phyloP scores from a whole-genome alignment of 148 eudicot species.

The Fallopia convolvulus region DNA sequence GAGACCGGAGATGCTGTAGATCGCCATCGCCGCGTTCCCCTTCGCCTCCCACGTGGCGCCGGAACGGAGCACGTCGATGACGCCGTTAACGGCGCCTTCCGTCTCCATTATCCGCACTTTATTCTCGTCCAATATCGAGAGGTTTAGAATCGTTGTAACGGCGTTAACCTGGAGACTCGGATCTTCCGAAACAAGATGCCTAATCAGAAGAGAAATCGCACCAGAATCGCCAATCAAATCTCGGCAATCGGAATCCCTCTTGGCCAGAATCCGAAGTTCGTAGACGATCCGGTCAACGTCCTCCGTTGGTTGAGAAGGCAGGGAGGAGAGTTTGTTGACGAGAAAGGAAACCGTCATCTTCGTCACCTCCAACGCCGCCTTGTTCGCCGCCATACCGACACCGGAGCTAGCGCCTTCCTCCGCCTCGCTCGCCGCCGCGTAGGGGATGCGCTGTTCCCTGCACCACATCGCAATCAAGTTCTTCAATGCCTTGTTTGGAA shows the following conservation, averaged over 20 bases:
- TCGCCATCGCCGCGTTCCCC: constrained; percentile 84
- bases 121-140: constrained; percentile 71
- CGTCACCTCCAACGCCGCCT: constrained; percentile 73
- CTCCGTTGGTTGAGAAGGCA: constrained; percentile 22
- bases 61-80: constrained; percentile 57
- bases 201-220: constrained; percentile 47
- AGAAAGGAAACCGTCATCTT: constrained; percentile 78
- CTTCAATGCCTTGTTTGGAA: constrained; percentile 69
- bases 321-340: constrained; percentile 31
- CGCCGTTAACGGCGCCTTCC: constrained; percentile 60
- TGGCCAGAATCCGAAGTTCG: constrained; percentile 79
- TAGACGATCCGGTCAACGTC: constrained; percentile 43
- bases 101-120: constrained; percentile 71
- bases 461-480: constrained; percentile 81
- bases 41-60: constrained; percentile 94
- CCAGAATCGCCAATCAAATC: constrained; percentile 73
- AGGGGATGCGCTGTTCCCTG: constrained; percentile 62
- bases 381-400: constrained; percentile 22
- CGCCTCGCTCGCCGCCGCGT: constrained; percentile 29
- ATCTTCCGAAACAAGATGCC: constrained; percentile 37
- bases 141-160: constrained; percentile 67
- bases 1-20: constrained; percentile 62
- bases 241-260: constrained; percentile 70
- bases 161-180: constrained; percentile 69
- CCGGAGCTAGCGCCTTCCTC: constrained; percentile 26